Conservation (phyloP, 495 filamentous ascomycete species). For the Aspergillus affinis region DNA sequence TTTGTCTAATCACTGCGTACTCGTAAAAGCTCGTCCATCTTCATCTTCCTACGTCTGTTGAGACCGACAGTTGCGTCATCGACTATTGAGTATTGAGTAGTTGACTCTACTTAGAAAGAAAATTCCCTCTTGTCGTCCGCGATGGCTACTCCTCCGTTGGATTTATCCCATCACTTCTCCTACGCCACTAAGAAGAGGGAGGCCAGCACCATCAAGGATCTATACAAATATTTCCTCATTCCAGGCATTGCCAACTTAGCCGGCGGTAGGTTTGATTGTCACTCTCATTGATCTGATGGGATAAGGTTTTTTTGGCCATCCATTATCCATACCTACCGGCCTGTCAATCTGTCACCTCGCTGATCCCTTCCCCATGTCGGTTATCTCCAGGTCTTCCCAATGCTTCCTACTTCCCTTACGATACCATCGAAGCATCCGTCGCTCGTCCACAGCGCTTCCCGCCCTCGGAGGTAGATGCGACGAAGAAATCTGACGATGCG, state of each 20-base stretch:
- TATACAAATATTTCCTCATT: conserved; percentile 82
- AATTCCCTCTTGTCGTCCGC: background rate
- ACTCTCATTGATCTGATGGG: background rate
- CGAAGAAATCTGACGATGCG: conserved; percentile 29
- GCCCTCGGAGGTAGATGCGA: conserved; percentile 60
- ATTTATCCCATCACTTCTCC: conserved; percentile 79
- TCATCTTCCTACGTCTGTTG: background rate
- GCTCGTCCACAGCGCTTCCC: conserved; percentile 71
- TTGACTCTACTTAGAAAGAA: background rate
- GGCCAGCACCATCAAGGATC: conserved; percentile 67
- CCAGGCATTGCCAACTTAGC: conserved; percentile 85
- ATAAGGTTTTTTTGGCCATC: background rate
- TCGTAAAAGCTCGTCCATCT: background rate
- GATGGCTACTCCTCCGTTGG: conserved; percentile 56
- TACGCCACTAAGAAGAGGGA: conserved; percentile 61
- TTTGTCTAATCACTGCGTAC: background rate
- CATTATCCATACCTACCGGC: conserved; percentile 2
- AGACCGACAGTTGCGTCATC: too few relatives aligned
- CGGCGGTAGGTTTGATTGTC: conserved; percentile 60
- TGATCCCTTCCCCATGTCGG: background rate
- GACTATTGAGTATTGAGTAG: too few relatives aligned
- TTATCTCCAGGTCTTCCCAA: conserved; percentile 67
- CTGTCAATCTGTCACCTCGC: conserved; percentile 2
- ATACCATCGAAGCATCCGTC: conserved; percentile 80
- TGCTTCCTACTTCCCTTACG: conserved; percentile 80